Conservation (phyloP, 176 grass and related monocot species). For the Melocanna baccifera region DNA sequence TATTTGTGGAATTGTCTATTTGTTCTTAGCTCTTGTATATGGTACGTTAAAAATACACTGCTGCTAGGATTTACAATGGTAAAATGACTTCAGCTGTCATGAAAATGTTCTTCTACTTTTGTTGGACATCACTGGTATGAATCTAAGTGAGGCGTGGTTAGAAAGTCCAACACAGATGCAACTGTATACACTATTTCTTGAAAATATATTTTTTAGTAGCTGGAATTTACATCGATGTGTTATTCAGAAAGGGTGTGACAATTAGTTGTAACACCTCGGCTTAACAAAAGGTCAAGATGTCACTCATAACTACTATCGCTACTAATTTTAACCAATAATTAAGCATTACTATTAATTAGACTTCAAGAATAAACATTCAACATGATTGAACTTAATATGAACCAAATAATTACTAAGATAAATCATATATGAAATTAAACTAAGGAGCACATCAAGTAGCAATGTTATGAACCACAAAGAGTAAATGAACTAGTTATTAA, state of each 20-base stretch:
- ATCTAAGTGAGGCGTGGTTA: neutral
- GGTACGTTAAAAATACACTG: neutral
- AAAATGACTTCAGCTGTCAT: neutral
- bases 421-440: too few relatives aligned
- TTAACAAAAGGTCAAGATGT: too few relatives aligned
- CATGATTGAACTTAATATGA: too few relatives aligned
- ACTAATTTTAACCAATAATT: too few relatives aligned
- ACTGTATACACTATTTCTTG: neutral
- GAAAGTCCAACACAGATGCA: neutral
- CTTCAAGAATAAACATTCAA: too few relatives aligned
- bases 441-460: too few relatives aligned
- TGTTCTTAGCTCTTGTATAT: neutral
- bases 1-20: neutral
- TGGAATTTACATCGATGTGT: neutral
- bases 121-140: neutral
- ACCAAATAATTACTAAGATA: too few relatives aligned
- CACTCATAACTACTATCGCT: too few relatives aligned
- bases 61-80: neutral
- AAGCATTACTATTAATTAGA: too few relatives aligned
- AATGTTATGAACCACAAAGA: too few relatives aligned
- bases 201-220: neutral
- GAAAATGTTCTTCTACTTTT: constrained; percentile 1
- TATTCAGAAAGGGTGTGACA: neutral
- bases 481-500: too few relatives aligned
- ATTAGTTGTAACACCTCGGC: too few relatives aligned